A percentile compares a stretch with the other conserved stretches of the same genome.
Conservation (phyloP, 768 basidiomycete species). For the Rhodocollybia butyracea region DNA sequence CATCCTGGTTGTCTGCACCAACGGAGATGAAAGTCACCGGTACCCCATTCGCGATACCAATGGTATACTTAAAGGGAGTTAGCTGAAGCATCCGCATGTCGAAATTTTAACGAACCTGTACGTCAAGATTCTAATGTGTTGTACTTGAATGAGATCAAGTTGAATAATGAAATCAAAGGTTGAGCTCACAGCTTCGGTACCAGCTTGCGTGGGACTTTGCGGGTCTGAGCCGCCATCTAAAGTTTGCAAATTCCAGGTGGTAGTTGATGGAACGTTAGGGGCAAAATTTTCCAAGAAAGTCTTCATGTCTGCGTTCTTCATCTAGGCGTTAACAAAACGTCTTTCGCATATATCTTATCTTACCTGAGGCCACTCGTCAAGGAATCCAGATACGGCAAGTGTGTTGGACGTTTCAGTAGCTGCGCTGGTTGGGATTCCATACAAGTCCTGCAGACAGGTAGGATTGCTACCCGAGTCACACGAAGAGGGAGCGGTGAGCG, state of each 20-base stretch:
- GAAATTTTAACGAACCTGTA: too few relatives aligned
- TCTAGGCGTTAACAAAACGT: not conserved
- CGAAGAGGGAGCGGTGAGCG: conserved; percentile 18
- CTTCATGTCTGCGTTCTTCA: conserved; percentile 15
- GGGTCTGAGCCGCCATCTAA: conserved; percentile 29
- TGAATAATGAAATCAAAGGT: not conserved
- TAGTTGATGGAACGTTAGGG: conserved; percentile 16
- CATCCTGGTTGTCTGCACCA: conserved; percentile 25
- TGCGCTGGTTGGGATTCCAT: conserved; percentile 22
- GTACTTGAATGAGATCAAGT: not conserved
- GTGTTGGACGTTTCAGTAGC: conserved; percentile 21
- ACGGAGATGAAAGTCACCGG: conserved; percentile 32
- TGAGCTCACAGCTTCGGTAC: conserved; percentile 28
- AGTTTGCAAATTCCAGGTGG: conserved; percentile 25
- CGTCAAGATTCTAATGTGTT: conserved; percentile 22
- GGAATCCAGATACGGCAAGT: conserved; percentile 24
- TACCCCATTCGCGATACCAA: conserved; percentile 30
- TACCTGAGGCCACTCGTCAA: conserved; percentile 14
- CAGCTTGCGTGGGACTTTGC: conserved; percentile 24
- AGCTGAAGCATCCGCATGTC: too few relatives aligned
- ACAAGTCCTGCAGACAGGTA: conserved; percentile 22
- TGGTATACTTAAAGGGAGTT: too few relatives aligned
- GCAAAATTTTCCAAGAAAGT: conserved; percentile 16
- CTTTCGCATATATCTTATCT: not conserved
- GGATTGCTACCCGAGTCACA: conserved; percentile 17